phyloP scores from a whole-genome alignment of 148 eudicot genomes.

The Hydrangea macrophylla region DNA sequence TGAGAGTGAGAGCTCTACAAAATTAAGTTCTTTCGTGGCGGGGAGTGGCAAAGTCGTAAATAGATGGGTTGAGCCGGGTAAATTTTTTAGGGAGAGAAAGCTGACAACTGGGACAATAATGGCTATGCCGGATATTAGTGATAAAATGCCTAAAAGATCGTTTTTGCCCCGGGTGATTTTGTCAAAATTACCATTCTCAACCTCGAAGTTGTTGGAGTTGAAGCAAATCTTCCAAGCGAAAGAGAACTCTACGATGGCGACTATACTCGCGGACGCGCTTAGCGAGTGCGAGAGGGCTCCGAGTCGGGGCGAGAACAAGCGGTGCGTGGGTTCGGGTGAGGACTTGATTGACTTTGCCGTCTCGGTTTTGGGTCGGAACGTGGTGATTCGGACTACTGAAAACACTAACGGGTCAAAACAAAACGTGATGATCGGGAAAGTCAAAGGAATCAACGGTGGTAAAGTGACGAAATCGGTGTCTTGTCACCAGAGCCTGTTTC shows the following conservation, averaged over 20 bases:
- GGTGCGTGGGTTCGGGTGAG: conserved; percentile 46
- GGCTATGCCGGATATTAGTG: conserved; percentile 58
- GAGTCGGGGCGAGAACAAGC: conserved; percentile 44
- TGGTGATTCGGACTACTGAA: conserved; percentile 40
- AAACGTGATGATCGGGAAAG: conserved; percentile 41
- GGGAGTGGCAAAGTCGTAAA: conserved; percentile 26
- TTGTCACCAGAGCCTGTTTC: conserved; percentile 53
- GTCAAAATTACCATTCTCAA: conserved; percentile 41
- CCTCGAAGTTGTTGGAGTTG: conserved; percentile 20
- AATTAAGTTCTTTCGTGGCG: conserved; percentile 2
- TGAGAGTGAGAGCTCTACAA: background rate
- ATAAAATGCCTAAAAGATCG: conserved; percentile 51
- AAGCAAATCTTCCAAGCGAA: conserved; percentile 38
- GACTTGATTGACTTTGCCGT: conserved; percentile 56
- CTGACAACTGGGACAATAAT: conserved; percentile 36
- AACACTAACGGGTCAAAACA: conserved; percentile 33
- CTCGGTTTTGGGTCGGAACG: conserved; percentile 40
- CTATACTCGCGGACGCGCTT: conserved; percentile 33
- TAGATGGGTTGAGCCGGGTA: conserved; percentile 54
- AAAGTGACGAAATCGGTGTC: conserved; percentile 44
- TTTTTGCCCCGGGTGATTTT: conserved; percentile 40
- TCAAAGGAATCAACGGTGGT: conserved; percentile 45
- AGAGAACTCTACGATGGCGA: conserved; percentile 48
- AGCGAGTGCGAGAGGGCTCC: conserved; percentile 51
- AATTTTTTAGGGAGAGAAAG: conserved; percentile 44